Evolutionary conservation across 1,284 basidiomycete genomes (phyloP), one percentile per base, ranked within the genome.

Genomic region (Sutorius eximius): DNA sequence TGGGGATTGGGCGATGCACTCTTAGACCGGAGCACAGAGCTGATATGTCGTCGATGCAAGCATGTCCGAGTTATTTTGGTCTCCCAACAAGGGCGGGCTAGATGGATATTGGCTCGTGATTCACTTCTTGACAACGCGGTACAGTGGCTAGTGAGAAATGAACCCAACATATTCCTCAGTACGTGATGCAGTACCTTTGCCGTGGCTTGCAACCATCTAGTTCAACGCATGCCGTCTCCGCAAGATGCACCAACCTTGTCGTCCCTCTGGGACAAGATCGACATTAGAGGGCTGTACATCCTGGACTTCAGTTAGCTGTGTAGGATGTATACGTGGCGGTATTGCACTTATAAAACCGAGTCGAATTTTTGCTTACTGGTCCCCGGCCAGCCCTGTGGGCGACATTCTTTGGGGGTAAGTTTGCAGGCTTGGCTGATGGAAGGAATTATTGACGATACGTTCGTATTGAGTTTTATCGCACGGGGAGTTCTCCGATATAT

Each of bases 291-390:
- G 6, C 13, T 32, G 13, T 38, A 45, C 62, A 63, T 82, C 32
- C 57, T 86, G 30, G 78, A 72, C 15, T 87, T 82, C 72, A 74
- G 75, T 11, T 85, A 82, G 80, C 65, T 85, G 18, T 83, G 83
- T 68, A 86, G 86, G 52, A 85, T 84, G 85, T 83, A 85, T 86
- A 67, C 72, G 82, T 79, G n/a, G 32, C 29, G 10, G n/a, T n/a
- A 30, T 30, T 49, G 22, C 22, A 29, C 30, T 40, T 30, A 18
- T 33, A 16, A 15, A n/a, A 20, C 29, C 24, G 24, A 27, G 36
- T 22, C 16, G 12, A 30, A 15, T 37, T 10, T 30, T n/a, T 32
- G 47, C 38, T 53, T 18, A 43, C n/a, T 13, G 20, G 16, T 4
- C 12, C 20, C 27, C n/a, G 53, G 22, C n/a, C 13, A 86, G 83